Conservation (phyloP, 2,329 filamentous ascomycete species). For the Penicillium psychrosexuale region DNA sequence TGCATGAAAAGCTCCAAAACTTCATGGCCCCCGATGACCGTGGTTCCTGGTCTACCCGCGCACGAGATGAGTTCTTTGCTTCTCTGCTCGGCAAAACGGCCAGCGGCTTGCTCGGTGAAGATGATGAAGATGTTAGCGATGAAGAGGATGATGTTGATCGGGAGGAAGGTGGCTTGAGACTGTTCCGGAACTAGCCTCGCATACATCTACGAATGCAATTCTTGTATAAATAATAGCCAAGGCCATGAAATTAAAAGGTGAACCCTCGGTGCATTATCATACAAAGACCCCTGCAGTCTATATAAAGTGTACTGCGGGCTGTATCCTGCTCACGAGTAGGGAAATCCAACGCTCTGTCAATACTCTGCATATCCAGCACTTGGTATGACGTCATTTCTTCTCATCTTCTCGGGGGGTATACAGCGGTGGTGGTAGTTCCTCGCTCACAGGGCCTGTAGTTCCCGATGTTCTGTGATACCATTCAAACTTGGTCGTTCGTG, state of each 20-base stretch:
- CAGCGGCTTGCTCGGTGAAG: conserved; percentile 63
- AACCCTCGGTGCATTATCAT: conserved; percentile 2
- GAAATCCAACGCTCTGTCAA: background rate
- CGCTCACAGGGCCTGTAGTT: background rate
- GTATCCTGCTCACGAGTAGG: background rate
- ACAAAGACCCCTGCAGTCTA: background rate
- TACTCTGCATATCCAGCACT: background rate
- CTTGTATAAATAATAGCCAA: conserved; percentile 9
- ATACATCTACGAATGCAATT: background rate
- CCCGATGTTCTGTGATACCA: background rate
- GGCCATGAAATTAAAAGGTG: conserved; percentile 5
- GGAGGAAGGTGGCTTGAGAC: conserved; percentile 33
- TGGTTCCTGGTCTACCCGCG: conserved; percentile 72
- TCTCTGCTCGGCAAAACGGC: conserved; percentile 65
- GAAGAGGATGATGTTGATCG: conserved; percentile 30
- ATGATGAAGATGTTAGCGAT: conserved; percentile 48
- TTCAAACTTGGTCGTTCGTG: conserved; percentile 21
- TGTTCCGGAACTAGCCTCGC: conserved; percentile 30
- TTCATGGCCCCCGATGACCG: conserved; percentile 94
- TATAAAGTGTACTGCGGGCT: background rate
- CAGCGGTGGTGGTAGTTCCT: conserved; percentile 1
- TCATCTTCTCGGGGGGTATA: conserved; percentile 4
- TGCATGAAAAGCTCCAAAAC: conserved; percentile 96
- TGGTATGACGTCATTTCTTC: background rate
- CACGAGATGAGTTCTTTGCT: conserved; percentile 73